phyloP scores from a whole-genome alignment of 768 basidiomycete species.

The Mycena belliarum region DNA sequence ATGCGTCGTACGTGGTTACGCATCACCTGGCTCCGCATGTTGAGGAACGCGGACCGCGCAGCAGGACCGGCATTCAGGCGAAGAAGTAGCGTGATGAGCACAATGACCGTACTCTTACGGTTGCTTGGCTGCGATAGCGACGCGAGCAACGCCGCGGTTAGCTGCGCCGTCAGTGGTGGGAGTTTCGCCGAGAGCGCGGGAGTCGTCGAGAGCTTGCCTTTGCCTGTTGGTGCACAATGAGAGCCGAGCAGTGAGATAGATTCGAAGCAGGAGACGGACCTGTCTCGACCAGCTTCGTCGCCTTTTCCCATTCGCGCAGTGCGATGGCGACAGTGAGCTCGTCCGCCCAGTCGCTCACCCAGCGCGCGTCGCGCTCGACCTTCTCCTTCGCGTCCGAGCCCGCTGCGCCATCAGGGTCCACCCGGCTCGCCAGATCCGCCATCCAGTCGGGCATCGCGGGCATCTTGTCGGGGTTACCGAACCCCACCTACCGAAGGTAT shows the following conservation, averaged over 20 bases:
- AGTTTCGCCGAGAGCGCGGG: slow-evolving; percentile 62
- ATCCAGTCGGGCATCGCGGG: slow-evolving; percentile 78
- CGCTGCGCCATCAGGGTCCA: slow-evolving; percentile 48
- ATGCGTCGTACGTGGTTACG: slow-evolving; percentile 81
- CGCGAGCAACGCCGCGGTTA: slow-evolving; percentile 69
- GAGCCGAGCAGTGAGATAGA: not conserved
- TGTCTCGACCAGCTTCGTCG: slow-evolving; percentile 81
- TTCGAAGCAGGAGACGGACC: slow-evolving; percentile 43
- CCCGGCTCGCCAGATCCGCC: slow-evolving; percentile 62
- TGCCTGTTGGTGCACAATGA: too few species aligned
- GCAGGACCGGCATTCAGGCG: slow-evolving; percentile 75
- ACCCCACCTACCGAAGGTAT: not conserved
- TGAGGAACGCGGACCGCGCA: slow-evolving; percentile 82
- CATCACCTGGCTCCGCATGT: slow-evolving; percentile 75
- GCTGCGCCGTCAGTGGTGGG: slow-evolving; percentile 60
- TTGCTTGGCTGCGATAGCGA: slow-evolving; percentile 76
- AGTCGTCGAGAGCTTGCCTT: slow-evolving; percentile 62
- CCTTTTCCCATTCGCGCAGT: slow-evolving; percentile 84
- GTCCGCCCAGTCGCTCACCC: slow-evolving; percentile 90
- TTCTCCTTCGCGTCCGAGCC: slow-evolving; percentile 66
- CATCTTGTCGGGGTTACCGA: slow-evolving; percentile 25
- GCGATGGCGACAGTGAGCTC: slow-evolving; percentile 90
- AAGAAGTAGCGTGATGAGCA: slow-evolving; percentile 69
- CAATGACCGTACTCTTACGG: slow-evolving; percentile 73
- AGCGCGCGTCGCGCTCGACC: slow-evolving; percentile 79